Evolutionary conservation across 129 eudicot species (phyloP), one percentile per base, ranked within the genome.

Genomic region (Helianthus tuberosus): DNA sequence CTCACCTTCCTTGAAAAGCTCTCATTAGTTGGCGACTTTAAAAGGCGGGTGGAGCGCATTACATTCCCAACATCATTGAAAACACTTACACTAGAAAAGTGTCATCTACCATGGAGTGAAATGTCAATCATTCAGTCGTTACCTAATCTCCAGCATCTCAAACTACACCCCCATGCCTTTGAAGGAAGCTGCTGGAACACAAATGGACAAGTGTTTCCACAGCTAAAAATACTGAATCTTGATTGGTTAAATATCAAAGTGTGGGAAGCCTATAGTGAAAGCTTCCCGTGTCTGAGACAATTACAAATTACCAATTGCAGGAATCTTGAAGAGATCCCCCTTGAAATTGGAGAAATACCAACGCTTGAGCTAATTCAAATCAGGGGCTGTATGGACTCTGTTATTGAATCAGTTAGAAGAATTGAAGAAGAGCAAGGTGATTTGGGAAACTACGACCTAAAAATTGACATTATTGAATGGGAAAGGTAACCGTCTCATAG

Each of bases 101-200:
- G 79, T 11, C 11, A 8, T 72, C 44, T 80, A 2, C 63, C 55
- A 5, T 84, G 89, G 85, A 70, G 74, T 5, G 8, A 68, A 8
- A 78, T 82, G 87, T 32, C 49, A 4, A 39, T 54, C 1, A 41
- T 88, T 23, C 82, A 74, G 11, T 65, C 64, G 15, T 62, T 88
- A 36, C 87, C 84, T 9, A 65, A 88, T 16, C 89, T 88, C 13
- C 84, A 84, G 66, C 79, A 60, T 68, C 84, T 84, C 0, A 77
- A 77, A 51, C 4, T 82, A 36, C 36, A 14, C 27, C 63, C 43
- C 7, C 10, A 75, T 12, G 85, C 84, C 1, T 84, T 85, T 64
- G n/a, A 11, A 10, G 89, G 89, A 17, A 17, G 55, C 13, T 14
- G 13, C 14, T 84, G 87, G 84, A 38, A 72, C 5, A 52, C 85